phyloP scores from a whole-genome alignment of 768 basidiomycete genomes.

The Leccinum sublutescens region DNA sequence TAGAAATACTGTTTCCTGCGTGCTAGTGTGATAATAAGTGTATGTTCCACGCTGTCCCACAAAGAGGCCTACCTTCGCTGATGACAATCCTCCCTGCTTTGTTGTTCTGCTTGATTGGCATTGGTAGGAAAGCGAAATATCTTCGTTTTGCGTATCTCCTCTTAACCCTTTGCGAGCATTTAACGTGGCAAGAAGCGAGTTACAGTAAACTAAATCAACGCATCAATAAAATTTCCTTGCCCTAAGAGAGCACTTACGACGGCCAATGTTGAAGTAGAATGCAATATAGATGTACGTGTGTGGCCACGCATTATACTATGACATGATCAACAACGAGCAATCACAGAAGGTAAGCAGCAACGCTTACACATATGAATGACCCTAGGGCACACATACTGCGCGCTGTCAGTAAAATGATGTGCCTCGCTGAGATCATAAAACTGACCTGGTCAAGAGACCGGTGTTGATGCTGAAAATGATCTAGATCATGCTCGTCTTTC shows the following conservation, averaged over 20 bases:
- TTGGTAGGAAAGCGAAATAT: slow-evolving; percentile 18
- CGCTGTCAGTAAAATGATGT: slow-evolving; percentile 4
- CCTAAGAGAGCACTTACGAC: slow-evolving; percentile 41
- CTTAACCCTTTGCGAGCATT: slow-evolving; percentile 54
- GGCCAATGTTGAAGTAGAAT: slow-evolving; percentile 60
- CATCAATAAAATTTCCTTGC: not conserved
- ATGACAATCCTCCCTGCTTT: not conserved
- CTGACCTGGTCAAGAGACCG: slow-evolving; percentile 33
- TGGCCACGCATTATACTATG: slow-evolving; percentile 47
- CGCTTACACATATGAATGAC: slow-evolving; percentile 50
- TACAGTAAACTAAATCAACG: slow-evolving; percentile 48
- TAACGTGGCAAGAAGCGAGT: slow-evolving; percentile 59
- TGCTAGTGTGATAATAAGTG: slow-evolving; percentile 7
- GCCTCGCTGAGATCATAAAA: not conserved
- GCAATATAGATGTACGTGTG: slow-evolving; percentile 54
- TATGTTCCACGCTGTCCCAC: too few species aligned
- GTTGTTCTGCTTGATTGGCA: not conserved
- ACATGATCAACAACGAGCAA: not conserved
- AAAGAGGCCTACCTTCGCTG: slow-evolving; percentile 3
- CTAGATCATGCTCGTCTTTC: slow-evolving; percentile 18
- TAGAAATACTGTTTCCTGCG: slow-evolving; percentile 51
- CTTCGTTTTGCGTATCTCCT: slow-evolving; percentile 8
- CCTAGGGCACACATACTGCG: slow-evolving; percentile 49
- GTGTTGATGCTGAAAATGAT: slow-evolving; percentile 56
- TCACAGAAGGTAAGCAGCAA: not conserved